Conservation (phyloP, 2,329 filamentous ascomycete genomes). For the Didymella glomerata region DNA sequence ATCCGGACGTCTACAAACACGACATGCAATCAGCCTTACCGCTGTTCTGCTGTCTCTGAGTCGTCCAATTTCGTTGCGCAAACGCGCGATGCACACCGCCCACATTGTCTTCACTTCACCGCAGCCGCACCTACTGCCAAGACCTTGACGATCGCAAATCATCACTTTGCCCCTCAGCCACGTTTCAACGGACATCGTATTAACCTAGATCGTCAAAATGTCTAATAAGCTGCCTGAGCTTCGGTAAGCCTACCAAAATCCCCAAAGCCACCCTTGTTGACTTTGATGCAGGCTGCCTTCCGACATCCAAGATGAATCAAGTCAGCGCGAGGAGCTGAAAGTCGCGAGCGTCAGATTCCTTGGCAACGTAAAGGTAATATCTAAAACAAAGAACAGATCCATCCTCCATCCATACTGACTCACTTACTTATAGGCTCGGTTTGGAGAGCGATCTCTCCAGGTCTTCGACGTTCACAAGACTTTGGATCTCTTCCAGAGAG, state of each 20-base stretch:
- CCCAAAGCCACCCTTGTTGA: not conserved
- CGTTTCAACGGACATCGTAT: not conserved
- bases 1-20: slow-evolving; percentile 5
- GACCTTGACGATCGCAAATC: not conserved
- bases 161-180: not conserved
- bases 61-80: not conserved
- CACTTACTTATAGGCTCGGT: slow-evolving; percentile 26
- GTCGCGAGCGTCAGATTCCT: slow-evolving; percentile 30
- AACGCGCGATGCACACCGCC: not conserved
- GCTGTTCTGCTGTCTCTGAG: not conserved
- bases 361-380: slow-evolving; percentile 30
- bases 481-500: slow-evolving; percentile 29
- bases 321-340: slow-evolving; percentile 2
- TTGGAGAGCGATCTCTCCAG: slow-evolving; percentile 37
- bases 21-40: slow-evolving; percentile 14
- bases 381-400: not conserved
- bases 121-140: slow-evolving; percentile 9
- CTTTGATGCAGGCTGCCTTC: slow-evolving; percentile 8
- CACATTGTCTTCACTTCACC: slow-evolving; percentile 18
- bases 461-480: slow-evolving; percentile 26
- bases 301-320: slow-evolving; percentile 8
- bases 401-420: not conserved
- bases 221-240: not conserved
- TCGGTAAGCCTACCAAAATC: slow-evolving; percentile 2
- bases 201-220: not conserved